Evolutionary conservation across 768 basidiomycete genomes (phyloP).

Genomic region (Gymnopilus dilepis): DNA sequence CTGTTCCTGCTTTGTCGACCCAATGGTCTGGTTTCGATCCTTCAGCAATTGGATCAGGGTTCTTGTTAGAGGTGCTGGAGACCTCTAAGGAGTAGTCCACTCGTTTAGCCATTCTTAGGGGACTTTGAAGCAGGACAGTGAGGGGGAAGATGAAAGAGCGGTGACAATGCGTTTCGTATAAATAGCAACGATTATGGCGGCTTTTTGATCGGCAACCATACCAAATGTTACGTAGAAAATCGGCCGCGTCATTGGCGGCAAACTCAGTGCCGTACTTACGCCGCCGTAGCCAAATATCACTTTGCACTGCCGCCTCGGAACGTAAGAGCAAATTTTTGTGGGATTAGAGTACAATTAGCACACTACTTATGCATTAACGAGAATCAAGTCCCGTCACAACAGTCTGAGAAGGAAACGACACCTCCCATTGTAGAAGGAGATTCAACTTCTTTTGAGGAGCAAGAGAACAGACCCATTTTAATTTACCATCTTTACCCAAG

Average conservation of each 20-base stretch:
- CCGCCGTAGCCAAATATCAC: too few species aligned
- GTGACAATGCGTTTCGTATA: too few species aligned
- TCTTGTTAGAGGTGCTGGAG: slow-evolving; percentile 15
- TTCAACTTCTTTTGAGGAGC: slow-evolving; percentile 36
- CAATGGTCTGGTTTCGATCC: slow-evolving; percentile 32
- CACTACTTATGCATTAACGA: not conserved
- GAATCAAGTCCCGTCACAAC: slow-evolving; percentile 24
- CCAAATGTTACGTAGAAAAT: too few species aligned
- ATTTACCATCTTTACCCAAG: slow-evolving; percentile 39
- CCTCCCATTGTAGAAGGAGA: slow-evolving; percentile 40
- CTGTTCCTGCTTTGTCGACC: slow-evolving; percentile 24
- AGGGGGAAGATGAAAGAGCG: not conserved
- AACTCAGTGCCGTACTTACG: too few species aligned
- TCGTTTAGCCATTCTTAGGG: not conserved
- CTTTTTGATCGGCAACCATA: too few species aligned
- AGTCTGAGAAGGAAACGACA: slow-evolving; percentile 31
- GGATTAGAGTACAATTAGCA: not conserved
- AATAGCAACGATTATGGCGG: too few species aligned
- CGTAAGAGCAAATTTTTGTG: too few species aligned
- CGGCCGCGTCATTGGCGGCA: too few species aligned
- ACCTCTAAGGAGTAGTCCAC: slow-evolving; percentile 2
- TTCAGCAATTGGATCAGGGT: slow-evolving; percentile 14
- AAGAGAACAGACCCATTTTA: slow-evolving; percentile 41
- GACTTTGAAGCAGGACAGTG: not conserved
- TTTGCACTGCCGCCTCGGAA: too few species aligned